Base-by-base conservation (phyloP, 169 alveolate genomes). In the Blepharisma undulans region DNA sequence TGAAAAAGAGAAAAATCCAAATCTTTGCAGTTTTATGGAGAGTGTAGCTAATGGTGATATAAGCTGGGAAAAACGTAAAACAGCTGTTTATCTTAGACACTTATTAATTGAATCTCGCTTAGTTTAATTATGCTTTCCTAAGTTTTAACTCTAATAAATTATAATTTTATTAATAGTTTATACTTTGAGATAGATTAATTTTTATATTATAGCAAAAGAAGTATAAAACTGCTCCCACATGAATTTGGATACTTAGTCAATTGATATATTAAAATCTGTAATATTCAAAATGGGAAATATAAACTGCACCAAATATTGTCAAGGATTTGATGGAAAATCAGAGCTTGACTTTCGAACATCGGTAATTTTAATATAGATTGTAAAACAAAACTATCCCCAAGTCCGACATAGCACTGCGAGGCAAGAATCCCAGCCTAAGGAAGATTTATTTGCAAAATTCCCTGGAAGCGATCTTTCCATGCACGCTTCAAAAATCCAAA, bases 231-330 rank as follows among this genome's bases (percentile, higher is more conserved):
- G 66, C 66, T 2, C 66, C 66, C 0, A 48, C 66, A 48, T 48
- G 66, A 48, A 48, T 48, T 48, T 48, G 1, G 12, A 48, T 48
- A 48, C 66, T 48, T 48, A 48, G 21, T 48, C 14, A 10, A 48
- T 12, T 48, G 66, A 48, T 5, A 48, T 48, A 10, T 48, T 12
- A 48, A 18, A 48, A 48, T 48, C 10, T 48, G 66, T 48, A 48
- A 48, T 48, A 48, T 48, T 48, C 66, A 48, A 36, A 82, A 82
- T 82, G 89, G 89, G 89, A 72, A 82, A 82, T n/a, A 16, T 30
- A 82, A 82, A 82, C n/a, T 82, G 89, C 76, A 8, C 74, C 8
- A 12, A 30, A 59, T 82, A 78, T n/a, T 82, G 89, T 33, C 74
- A 34, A 4, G 78, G 77, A 0, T 10, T 21, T 22, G 78, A 48